Evolutionary conservation across 768 basidiomycete genomes (phyloP), one percentile per base, ranked within the genome.

Genomic region (Mrakia gelida): DNA sequence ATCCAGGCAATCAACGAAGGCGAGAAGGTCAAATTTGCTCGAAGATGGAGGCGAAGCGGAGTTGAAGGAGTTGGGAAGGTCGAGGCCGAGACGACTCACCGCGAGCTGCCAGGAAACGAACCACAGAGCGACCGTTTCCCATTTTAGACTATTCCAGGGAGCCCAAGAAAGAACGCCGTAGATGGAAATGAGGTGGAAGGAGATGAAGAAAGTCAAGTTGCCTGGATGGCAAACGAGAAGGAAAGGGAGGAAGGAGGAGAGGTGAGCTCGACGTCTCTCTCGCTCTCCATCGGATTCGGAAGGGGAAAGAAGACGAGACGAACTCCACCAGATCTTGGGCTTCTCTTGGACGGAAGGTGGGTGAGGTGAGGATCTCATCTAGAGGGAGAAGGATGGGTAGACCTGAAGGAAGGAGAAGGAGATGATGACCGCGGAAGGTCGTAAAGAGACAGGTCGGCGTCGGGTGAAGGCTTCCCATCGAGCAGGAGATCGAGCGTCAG

Each of bases 91-190:
- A 23, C 15, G 23, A 73, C 72, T 73, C 28, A 73, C 61, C 9
- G 91, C 89, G 21, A 90, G 82, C 82, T 92, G 91, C 91, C 91
- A 92, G 6, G 88, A 84, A 11, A 88, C 74, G 75, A 91, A 85
- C 34, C 87, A 86, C n/a, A 92, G 82, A 26, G 88, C 56, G 8
- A 89, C 83, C 2, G 88, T 91, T 13, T 85, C 82, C 52, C 83
- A 82, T 4, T 87, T 85, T 18, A 89, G 84, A 0, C 83, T 75
- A 70, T 85, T 84, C 3, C 86, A 85, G 0, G 91, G 91, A 0
- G 82, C 80, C 76, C 86, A 85, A 79, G 84, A 86, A 65, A 87
- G 85, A 3, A 88, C 84, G 23, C 90, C 91, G 71, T 87, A 75
- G 34, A 87, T 72, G 4, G 90, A 89, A 18, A 88, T 88, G 34